Percentiles rank a stretch among this genome's conserved stretches.
These are phyloP conservation scores for Aegilops sharonensis DNA, from an alignment of 176 grass and related monocot species.

Conservation along the genomic window DNA sequence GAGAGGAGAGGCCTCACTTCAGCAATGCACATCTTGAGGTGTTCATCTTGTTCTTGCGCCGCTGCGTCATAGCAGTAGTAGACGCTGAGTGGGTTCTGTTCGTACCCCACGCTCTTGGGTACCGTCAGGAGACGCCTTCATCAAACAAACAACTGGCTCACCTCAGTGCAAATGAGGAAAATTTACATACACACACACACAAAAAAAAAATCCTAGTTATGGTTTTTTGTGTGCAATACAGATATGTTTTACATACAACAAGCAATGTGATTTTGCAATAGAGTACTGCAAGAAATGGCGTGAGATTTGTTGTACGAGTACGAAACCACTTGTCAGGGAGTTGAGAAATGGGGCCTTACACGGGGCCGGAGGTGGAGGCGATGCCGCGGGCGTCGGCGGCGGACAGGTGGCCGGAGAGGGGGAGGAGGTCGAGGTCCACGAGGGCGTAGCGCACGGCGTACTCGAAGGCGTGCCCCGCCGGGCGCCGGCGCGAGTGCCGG, in stretches of 20 bases:
- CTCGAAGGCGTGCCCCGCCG: slow-evolving; percentile 71
- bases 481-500: slow-evolving; percentile 52
- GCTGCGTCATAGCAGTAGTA: slow-evolving; percentile 80
- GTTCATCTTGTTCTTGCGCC: slow-evolving; percentile 20
- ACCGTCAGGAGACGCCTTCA: slow-evolving; percentile 79
- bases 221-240: background rate
- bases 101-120: slow-evolving; percentile 78
- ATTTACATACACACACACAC: background rate
- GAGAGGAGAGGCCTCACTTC: slow-evolving; percentile 37
- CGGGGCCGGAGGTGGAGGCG: slow-evolving; percentile 63
- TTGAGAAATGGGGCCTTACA: slow-evolving; percentile 39
- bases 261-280: background rate
- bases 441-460: slow-evolving; percentile 80
- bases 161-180: background rate
- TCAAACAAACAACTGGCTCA: background rate
- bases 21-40: slow-evolving; percentile 79
- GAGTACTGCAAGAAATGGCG: background rate
- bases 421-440: slow-evolving; percentile 63
- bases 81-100: slow-evolving; percentile 92
- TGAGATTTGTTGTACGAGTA: background rate
- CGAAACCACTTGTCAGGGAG: background rate
- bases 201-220: background rate
- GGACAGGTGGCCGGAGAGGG: slow-evolving; percentile 47
- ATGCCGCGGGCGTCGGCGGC: slow-evolving; percentile 61
- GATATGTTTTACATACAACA: background rate